Evolutionary conservation across 257 asterid species (phyloP), one percentile per base, ranked within the genome.

Genomic region (Leptodermis oblonga): DNA sequence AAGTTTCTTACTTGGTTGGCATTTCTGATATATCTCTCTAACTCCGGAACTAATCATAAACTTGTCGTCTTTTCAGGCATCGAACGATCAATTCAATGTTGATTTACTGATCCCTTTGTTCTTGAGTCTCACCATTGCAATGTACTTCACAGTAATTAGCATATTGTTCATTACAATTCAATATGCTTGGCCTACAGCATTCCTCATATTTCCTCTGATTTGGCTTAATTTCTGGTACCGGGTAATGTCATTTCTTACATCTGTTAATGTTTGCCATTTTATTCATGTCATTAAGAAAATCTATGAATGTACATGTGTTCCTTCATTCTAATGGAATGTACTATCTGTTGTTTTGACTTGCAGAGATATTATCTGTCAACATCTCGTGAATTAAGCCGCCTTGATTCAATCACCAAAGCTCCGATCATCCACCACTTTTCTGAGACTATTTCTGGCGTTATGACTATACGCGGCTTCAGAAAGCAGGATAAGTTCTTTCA

Each of bases 391-490:
- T 69, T 90, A 69, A 86, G 95, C 22, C 80, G 97, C 11, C 88
- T 90, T 0, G 86, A 86, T 34, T 79, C 83, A 17, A 84, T 90
- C 20, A 86, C 92, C 7, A 82, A 80, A 73, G 92, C 96, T 5
- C 96, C 97, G 9, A 82, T 90, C 75, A 84, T 88, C 69, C 94
- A 88, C 76, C 90, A 88, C 73, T 88, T 86, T 77, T 86, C 94
- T 0, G 97, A 90, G 70, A 81, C 87, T 0, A 79, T 90, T 30
- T 70, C 92, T 0, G 97, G 97, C 0, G 85, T 85, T 15, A 81
- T 77, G 87, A 90, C 96, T 10, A 80, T 90, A 3, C 96, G 96
- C 30, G 70, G 84, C 74, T 90, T 90, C 69, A 51, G 85, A 18
- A 85, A 84, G 69, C 84, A 80, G 69, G 86, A 82, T 4, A 55